Percentiles rank a stretch among this genome's conserved stretches.
Conservation (phyloP, 2,329 filamentous ascomycete species). For the Escovopsis sp. region DNA sequence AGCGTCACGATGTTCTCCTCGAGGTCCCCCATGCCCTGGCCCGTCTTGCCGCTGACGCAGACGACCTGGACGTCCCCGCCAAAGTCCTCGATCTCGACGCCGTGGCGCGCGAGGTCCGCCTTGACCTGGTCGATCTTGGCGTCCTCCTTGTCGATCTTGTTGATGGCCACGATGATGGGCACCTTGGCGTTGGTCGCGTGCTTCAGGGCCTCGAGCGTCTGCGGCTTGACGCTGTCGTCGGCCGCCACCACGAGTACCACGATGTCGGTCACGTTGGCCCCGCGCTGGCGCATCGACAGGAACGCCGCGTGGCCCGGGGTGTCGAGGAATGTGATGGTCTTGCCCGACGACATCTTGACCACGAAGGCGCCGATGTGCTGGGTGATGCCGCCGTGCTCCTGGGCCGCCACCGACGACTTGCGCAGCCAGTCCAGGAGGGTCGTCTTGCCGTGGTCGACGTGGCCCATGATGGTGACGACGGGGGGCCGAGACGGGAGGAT, state of each 20-base stretch:
- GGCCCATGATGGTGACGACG: slow-evolving; percentile 97
- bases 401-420: slow-evolving; percentile 79
- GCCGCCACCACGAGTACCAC: slow-evolving; percentile 91
- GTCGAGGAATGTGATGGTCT: slow-evolving; percentile 89
- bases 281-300: slow-evolving; percentile 85
- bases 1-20: slow-evolving; percentile 82
- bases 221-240: slow-evolving; percentile 94
- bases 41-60: slow-evolving; percentile 83
- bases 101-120: slow-evolving; percentile 66
- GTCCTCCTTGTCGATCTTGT: slow-evolving; percentile 86
- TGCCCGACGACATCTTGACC: slow-evolving; percentile 71
- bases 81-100: slow-evolving; percentile 85
- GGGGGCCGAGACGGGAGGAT: slow-evolving; percentile 63
- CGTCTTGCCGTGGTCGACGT: slow-evolving; percentile 97
- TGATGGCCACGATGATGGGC: slow-evolving; percentile 94
- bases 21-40: slow-evolving; percentile 76
- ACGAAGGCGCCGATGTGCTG: slow-evolving; percentile 98
- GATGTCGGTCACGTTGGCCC: slow-evolving; percentile 92
- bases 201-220: slow-evolving; percentile 91
- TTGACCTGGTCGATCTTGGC: slow-evolving; percentile 75
- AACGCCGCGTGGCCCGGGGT: slow-evolving; percentile 95
- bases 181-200: slow-evolving; percentile 79
- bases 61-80: slow-evolving; percentile 92
- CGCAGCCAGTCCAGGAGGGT: slow-evolving; percentile 88
- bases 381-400: slow-evolving; percentile 92